Conservation (phyloP, 345 rosid genomes). For the Eucalyptus brandiana region DNA sequence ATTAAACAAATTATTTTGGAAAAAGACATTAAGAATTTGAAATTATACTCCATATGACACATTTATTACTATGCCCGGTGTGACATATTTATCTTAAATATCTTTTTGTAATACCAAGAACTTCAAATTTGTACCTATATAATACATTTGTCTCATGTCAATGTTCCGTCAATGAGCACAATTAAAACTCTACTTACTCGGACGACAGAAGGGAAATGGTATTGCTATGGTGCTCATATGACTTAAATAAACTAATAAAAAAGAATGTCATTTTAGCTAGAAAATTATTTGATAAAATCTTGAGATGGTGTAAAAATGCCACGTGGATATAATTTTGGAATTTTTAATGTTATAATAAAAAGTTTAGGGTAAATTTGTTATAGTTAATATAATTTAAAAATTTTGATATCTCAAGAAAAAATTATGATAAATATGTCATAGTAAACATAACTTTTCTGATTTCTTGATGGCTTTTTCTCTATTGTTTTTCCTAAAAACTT, state of each 20-base stretch:
- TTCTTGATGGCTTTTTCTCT: not conserved
- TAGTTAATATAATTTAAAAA: too few relatives aligned
- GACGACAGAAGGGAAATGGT: fast-evolving
- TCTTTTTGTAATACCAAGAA: too few relatives aligned
- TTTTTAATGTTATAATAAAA: too few relatives aligned
- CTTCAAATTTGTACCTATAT: not conserved
- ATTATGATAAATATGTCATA: too few relatives aligned
- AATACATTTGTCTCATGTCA: not conserved
- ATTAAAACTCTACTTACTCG: not conserved
- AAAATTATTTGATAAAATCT: too few relatives aligned
- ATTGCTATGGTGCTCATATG: not conserved
- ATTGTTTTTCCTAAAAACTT: not conserved
- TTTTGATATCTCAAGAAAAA: not conserved
- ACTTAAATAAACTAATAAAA: too few relatives aligned
- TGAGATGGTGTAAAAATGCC: not conserved
- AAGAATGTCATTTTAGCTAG: not conserved
- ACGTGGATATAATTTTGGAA: not conserved
- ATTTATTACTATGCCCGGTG: fast-evolving
- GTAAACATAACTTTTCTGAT: too few relatives aligned
- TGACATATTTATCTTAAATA: too few relatives aligned
- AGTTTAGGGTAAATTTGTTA: not conserved
- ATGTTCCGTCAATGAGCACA: not conserved
- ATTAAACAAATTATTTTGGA: not conserved
- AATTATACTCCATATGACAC: not conserved
- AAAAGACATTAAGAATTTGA: not conserved